These are phyloP conservation scores for Chaetomium sp. DNA, from an alignment of 2,329 filamentous ascomycete genomes.

Conservation along the genomic window DNA sequence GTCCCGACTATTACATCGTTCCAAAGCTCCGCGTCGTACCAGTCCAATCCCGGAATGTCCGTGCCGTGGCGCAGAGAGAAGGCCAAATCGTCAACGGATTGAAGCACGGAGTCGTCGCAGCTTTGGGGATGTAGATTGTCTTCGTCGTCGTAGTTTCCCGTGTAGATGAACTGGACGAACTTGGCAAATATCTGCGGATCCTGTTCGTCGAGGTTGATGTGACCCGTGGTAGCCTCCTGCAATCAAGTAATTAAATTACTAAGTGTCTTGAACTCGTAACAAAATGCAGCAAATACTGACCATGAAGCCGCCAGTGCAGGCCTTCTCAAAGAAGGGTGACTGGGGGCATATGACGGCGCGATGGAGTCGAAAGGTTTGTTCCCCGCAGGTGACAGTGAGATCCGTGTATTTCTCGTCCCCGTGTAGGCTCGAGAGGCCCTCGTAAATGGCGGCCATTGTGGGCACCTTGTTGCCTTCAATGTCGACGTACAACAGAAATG, in stretches of 20 bases:
- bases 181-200: not conserved
- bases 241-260: not conserved
- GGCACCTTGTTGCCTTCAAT: too few relatives aligned
- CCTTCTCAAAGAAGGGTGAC: not conserved
- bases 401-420: not conserved
- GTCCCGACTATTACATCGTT: not conserved
- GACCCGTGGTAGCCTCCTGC: not conserved
- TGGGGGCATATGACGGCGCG: not conserved
- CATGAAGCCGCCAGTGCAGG: not conserved
- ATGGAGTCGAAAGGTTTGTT: not conserved
- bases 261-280: too few relatives aligned
- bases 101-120: not conserved
- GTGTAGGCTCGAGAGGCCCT: not conserved
- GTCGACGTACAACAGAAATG: too few relatives aligned
- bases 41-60: not conserved
- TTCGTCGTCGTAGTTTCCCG: not conserved
- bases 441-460: not conserved
- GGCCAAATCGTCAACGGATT: not conserved
- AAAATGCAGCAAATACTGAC: not conserved
- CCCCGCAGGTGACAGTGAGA: not conserved
- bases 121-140: not conserved
- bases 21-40: not conserved
- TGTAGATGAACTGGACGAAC: not conserved
- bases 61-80: not conserved
- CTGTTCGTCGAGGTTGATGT: not conserved